phyloP scores from a whole-genome alignment of 768 basidiomycete species.

The Xanthoconium purpureum region DNA sequence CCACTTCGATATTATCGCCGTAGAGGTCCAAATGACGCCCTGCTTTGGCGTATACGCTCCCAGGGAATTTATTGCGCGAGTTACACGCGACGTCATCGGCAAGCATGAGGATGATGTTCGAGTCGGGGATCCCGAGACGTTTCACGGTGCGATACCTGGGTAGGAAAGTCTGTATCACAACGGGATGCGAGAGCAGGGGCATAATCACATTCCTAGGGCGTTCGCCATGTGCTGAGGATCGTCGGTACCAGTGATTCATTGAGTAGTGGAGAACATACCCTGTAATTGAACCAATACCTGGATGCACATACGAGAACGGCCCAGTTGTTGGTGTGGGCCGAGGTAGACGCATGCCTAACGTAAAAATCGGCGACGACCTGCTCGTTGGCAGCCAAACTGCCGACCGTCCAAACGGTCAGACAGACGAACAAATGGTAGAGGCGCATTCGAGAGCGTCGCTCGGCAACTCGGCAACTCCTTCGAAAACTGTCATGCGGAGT shows the following conservation, averaged over 20 bases:
- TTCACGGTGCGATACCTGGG: slow-evolving; percentile 96
- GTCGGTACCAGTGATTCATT: neutral
- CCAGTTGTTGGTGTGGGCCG: slow-evolving; percentile 94
- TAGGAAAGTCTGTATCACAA: slow-evolving; percentile 1
- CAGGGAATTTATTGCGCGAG: slow-evolving; percentile 86
- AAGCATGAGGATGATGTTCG: slow-evolving; percentile 98
- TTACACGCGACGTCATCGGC: slow-evolving; percentile 97
- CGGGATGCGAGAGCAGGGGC: neutral
- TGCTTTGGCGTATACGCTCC: slow-evolving; percentile 86
- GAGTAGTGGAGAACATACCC: slow-evolving; percentile 50
- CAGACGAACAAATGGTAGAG: slow-evolving; percentile 32
- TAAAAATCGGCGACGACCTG: slow-evolving; percentile 48
- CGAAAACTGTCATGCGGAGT: slow-evolving; percentile 16
- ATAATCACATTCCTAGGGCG: slow-evolving; percentile 89
- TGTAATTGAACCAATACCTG: slow-evolving; percentile 97
- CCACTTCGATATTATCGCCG: slow-evolving; percentile 95
- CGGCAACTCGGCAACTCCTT: slow-evolving; percentile 28
- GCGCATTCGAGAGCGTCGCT: slow-evolving; percentile 20
- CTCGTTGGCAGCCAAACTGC: slow-evolving; percentile 29
- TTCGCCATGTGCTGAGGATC: slow-evolving; percentile 92
- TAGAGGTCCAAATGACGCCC: slow-evolving; percentile 85
- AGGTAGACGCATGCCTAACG: slow-evolving; percentile 34
- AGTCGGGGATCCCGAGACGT: slow-evolving; percentile 95
- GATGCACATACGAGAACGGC: slow-evolving; percentile 95
- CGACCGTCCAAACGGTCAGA: slow-evolving; percentile 37